phyloP scores from a whole-genome alignment of 2,329 filamentous ascomycete species.

The Neonectria coccinea region DNA sequence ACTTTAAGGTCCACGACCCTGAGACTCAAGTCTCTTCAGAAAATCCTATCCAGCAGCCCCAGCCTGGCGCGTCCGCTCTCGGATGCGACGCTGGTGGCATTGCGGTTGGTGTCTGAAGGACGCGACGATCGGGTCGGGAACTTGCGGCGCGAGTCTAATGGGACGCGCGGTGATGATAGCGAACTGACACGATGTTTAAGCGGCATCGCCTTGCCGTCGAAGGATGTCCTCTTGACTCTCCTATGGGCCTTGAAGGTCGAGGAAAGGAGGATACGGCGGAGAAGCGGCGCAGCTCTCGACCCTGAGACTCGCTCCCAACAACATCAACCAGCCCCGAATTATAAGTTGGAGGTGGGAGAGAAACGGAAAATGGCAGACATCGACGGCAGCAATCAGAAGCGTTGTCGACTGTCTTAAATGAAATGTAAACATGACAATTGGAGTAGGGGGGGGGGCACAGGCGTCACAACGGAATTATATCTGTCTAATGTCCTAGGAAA shows the following conservation, averaged over 20 bases:
- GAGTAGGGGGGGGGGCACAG: slow-evolving; percentile 27
- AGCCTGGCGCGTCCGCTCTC: slow-evolving; percentile 77
- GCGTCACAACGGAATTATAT: slow-evolving; percentile 36
- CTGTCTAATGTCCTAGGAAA: slow-evolving; percentile 30
- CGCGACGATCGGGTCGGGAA: slow-evolving; percentile 59
- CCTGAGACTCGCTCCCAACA: slow-evolving; percentile 42
- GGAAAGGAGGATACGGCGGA: slow-evolving; percentile 50
- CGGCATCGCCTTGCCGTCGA: slow-evolving; percentile 57
- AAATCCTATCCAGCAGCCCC: slow-evolving; percentile 79
- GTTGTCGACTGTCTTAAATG: slow-evolving; percentile 40
- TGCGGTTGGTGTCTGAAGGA: slow-evolving; percentile 77
- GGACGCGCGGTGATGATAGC: slow-evolving; percentile 52
- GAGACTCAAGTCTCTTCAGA: slow-evolving; percentile 71
- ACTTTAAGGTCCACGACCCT: slow-evolving; percentile 67
- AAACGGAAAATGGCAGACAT: slow-evolving; percentile 37
- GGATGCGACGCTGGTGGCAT: slow-evolving; percentile 80
- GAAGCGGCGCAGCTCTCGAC: slow-evolving; percentile 38
- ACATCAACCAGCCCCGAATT: slow-evolving; percentile 39
- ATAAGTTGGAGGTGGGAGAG: slow-evolving; percentile 39
- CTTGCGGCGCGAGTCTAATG: slow-evolving; percentile 48
- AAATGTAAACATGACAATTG: slow-evolving; percentile 29
- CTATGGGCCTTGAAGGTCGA: slow-evolving; percentile 60
- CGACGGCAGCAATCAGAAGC: slow-evolving; percentile 30
- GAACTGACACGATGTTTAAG: slow-evolving; percentile 53
- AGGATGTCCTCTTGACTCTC: slow-evolving; percentile 61